Conservation (phyloP, 345 rosid species). For the Eucalyptus fibrosa region DNA sequence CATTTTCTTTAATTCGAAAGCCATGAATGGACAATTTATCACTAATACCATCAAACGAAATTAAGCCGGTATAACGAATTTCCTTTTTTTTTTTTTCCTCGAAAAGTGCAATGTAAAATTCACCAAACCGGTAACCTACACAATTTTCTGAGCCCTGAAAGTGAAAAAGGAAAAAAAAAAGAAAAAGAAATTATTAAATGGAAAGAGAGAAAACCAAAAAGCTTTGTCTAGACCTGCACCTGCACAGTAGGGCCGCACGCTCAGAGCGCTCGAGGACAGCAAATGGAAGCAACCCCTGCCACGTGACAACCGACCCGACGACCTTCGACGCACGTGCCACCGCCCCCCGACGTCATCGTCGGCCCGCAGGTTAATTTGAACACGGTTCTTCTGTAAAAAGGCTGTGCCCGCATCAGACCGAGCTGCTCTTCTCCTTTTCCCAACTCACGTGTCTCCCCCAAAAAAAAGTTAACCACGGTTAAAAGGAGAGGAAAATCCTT, state of each 20-base stretch:
- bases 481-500: background rate
- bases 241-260: background rate
- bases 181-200: background rate
- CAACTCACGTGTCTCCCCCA: background rate
- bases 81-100: too few relatives aligned
- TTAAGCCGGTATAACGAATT: background rate
- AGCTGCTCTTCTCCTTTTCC: background rate
- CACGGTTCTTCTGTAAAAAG: background rate
- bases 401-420: background rate
- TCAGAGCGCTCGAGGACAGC: background rate
- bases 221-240: background rate
- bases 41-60: background rate
- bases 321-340: conserved; percentile 23
- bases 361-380: background rate
- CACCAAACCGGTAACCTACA: background rate
- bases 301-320: conserved; percentile 18
- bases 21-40: background rate
- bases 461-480: background rate
- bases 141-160: background rate
- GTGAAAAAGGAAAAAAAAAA: background rate
- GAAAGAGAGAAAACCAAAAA: background rate
- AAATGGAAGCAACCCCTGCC: conserved; percentile 17
- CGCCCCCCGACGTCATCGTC: background rate
- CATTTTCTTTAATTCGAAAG: background rate
- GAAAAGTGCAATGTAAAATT: background rate